Evolutionary conservation across 371 early-diverging fungal genomes (phyloP).

Genomic region (Mortierella sp.): DNA sequence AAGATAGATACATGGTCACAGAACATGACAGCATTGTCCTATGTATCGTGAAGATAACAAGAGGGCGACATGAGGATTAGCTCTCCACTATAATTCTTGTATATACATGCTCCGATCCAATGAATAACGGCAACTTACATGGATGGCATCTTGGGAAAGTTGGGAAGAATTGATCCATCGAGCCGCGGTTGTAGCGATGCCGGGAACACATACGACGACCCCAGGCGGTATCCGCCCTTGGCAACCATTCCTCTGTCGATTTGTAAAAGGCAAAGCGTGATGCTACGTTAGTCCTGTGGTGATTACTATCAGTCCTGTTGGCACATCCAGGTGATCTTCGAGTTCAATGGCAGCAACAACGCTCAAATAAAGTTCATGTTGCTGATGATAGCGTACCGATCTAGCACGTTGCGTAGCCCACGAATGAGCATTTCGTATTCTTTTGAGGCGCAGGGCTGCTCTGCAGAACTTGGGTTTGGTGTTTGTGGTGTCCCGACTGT

Average conservation of each 20-base stretch:
- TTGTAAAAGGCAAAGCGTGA: background rate
- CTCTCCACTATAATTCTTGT: background rate
- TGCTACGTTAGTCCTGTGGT: background rate
- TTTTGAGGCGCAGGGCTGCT: background rate
- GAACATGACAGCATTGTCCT: slow-evolving; percentile 55
- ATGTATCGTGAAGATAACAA: background rate
- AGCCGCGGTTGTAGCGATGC: slow-evolving; percentile 39
- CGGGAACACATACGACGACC: slow-evolving; percentile 49
- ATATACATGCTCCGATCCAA: background rate
- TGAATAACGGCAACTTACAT: slow-evolving; percentile 25
- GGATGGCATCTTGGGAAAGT: slow-evolving; percentile 44
- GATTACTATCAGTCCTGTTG: background rate
- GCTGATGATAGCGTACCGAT: slow-evolving; percentile 36
- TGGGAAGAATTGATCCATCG: slow-evolving; percentile 42
- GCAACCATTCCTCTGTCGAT: slow-evolving; percentile 38
- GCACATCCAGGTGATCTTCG: background rate
- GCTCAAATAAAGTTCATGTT: background rate
- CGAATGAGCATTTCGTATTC: slow-evolving; percentile 50
- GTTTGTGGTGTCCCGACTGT: slow-evolving; percentile 22
- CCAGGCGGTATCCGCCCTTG: slow-evolving; percentile 51
- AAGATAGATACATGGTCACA: slow-evolving; percentile 43
- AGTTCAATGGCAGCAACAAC: background rate
- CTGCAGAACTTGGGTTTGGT: slow-evolving; percentile 11
- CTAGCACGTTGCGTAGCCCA: slow-evolving; percentile 51
- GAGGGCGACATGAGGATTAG: background rate